A percentile compares a stretch with the other conserved stretches of the same genome.
Evolutionary conservation across 371 early-diverging fungal genomes (phyloP).

Genomic region (Lichtheimia ramosa): DNA sequence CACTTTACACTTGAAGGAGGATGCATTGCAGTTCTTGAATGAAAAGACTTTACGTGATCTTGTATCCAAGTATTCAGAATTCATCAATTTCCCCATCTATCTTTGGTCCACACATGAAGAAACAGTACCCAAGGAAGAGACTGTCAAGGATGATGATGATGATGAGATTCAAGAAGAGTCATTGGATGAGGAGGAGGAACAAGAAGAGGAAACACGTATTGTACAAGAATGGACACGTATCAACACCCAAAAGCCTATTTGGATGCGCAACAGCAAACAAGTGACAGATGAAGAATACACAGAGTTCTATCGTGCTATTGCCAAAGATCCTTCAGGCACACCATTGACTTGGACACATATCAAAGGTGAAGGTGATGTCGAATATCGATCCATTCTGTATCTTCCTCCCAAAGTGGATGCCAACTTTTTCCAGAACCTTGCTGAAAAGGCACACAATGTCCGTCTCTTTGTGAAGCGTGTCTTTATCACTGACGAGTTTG

Average conservation of each 20-base stretch:
- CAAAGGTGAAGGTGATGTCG: constrained; percentile 87
- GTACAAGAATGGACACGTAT: constrained; percentile 65
- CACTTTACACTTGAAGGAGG: constrained; percentile 85
- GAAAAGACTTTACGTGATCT: constrained; percentile 62
- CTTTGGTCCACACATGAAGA: constrained; percentile 64
- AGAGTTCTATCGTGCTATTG: constrained; percentile 82
- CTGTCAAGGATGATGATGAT: constrained; percentile 43
- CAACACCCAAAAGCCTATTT: constrained; percentile 89
- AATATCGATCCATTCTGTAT: constrained; percentile 85
- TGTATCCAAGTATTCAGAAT: constrained; percentile 87
- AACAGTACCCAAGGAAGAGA: constrained; percentile 33
- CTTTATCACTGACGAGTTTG: constrained; percentile 93
- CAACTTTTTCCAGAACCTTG: constrained; percentile 65
- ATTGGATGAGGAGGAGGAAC: constrained; percentile 53
- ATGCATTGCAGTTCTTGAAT: constrained; percentile 82
- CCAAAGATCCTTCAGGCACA: constrained; percentile 58
- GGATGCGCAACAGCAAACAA: constrained; percentile 84
- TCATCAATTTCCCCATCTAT: constrained; percentile 93
- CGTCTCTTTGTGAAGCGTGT: constrained; percentile 93
- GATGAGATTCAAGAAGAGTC: constrained; percentile 55
- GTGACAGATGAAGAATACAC: constrained; percentile 80
- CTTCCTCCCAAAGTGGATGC: constrained; percentile 75
- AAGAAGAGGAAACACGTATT: constrained; percentile 48
- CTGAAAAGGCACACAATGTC: constrained; percentile 64
- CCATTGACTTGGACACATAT: constrained; percentile 77